Base-by-base conservation (phyloP, 371 early-diverging fungal genomes). In the Mortierella sp. region DNA sequence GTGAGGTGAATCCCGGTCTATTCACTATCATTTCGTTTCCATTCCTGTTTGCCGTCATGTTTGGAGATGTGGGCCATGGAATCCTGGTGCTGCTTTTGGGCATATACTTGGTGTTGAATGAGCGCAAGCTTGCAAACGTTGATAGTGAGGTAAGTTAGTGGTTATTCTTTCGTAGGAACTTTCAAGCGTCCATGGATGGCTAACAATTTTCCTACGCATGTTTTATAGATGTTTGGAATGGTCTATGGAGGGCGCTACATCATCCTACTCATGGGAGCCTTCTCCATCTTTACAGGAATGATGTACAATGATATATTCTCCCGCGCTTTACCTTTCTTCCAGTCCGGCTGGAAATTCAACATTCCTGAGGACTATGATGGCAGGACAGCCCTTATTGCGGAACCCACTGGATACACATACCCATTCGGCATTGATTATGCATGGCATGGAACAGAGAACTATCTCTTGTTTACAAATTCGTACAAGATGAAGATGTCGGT, bases 401-500 rank as follows among this genome's bases (percentile, higher is more conserved):
- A 75, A n/a, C 68, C 78, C 4, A 86, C 78, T 8, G 86, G 73
- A 11, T 70, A 86, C 61, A 85, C 79, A 35, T 89, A 91, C 70
- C 86, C 87, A 14, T 88, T 92, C 78, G 93, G 93, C 52, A 87
- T 93, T 28, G 92, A 91, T 77, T 90, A 94, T 76, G 89, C 94
- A 0, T 99, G 99, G 99, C 97, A 97, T 80, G 94, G 93, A 28
- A 88, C 97, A 3, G 97, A 97, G 54, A 98, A 97, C 87, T 93
- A 88, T 72, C 91, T 98, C 71, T 84, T 97, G 35, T 99, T 99
- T 85, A 91, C 95, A 70, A 99, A 99, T 88, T 98, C 98, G 43
- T 97, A 99, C 91, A 99, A 99, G 91, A 99, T 99, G 99, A 99
- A 99, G 85, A 95, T 97, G 93, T 95, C 98, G 45, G 93, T 99